These are phyloP conservation scores for Epichloe coenophiala DNA, from an alignment of 2,329 filamentous ascomycete species.

Conservation along the genomic window DNA sequence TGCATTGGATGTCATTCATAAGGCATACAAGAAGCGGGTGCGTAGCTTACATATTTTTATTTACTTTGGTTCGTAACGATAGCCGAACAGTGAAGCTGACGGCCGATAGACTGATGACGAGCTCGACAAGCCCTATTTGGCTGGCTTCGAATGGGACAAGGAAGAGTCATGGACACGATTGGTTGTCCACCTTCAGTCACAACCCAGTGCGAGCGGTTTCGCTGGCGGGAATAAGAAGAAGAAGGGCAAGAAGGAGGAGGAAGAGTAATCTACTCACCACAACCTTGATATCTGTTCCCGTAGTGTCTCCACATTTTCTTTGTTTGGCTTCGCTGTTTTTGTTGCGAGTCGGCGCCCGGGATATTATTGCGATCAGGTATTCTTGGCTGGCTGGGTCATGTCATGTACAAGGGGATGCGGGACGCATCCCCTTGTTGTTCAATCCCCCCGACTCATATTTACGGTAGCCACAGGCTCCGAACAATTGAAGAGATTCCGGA, in stretches of 20 bases:
- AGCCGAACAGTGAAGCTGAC: neutral
- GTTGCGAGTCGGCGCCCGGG: slow-evolving; percentile 26
- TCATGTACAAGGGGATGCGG: slow-evolving; percentile 15
- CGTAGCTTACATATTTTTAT: slow-evolving; percentile 15
- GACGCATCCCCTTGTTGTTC: slow-evolving; percentile 15
- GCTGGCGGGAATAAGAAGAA: slow-evolving; percentile 46
- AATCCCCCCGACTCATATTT: slow-evolving; percentile 1
- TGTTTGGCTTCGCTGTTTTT: slow-evolving; percentile 26
- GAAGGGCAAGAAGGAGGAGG: slow-evolving; percentile 55
- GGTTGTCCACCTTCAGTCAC: slow-evolving; percentile 71
- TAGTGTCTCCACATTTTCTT: slow-evolving; percentile 21
- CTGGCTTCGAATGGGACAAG: slow-evolving; percentile 93
- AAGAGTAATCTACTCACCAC: slow-evolving; percentile 20
- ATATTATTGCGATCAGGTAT: slow-evolving; percentile 32
- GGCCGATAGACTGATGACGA: slow-evolving; percentile 71
- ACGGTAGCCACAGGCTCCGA: neutral
- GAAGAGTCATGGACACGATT: slow-evolving; percentile 82
- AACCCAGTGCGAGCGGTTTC: slow-evolving; percentile 39
- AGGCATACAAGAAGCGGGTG: slow-evolving; percentile 94
- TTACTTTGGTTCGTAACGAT: neutral
- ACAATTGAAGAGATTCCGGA: neutral
- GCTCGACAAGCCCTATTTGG: slow-evolving; percentile 72
- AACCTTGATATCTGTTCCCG: slow-evolving; percentile 25
- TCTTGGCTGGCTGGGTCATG: slow-evolving; percentile 16
- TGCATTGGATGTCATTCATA: slow-evolving; percentile 87